phyloP scores from a whole-genome alignment of 768 basidiomycete genomes.

The Leccinum arenicola region DNA sequence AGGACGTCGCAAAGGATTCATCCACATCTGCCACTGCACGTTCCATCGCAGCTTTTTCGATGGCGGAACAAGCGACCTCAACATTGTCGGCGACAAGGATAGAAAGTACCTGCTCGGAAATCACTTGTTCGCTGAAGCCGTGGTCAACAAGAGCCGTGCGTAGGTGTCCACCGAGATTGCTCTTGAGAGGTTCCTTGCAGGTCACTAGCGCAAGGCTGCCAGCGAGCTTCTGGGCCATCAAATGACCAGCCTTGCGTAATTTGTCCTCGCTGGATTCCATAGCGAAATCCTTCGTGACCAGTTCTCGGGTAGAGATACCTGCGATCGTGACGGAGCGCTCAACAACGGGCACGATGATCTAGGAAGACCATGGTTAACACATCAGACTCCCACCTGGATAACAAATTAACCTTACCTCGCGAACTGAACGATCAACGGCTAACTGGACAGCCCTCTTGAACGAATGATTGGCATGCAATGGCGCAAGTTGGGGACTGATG shows the following conservation, averaged over 20 bases:
- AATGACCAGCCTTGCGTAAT: conserved; percentile 85
- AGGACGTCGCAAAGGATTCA: conserved; percentile 79
- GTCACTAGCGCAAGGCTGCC: conserved; percentile 96
- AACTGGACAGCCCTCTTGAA: conserved; percentile 91
- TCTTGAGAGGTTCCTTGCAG: conserved; percentile 95
- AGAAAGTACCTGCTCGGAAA: conserved; percentile 76
- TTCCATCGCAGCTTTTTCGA: conserved; percentile 98
- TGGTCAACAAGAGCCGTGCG: conserved; percentile 81
- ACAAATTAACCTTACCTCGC: conserved; percentile 60
- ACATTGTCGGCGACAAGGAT: conserved; percentile 90
- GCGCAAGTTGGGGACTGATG: conserved; percentile 74
- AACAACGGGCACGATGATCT: conserved; percentile 97
- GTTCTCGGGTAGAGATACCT: conserved; percentile 93
- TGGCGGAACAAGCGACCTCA: conserved; percentile 88
- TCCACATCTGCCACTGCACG: conserved; percentile 91
- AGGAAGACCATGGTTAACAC: conserved; percentile 1
- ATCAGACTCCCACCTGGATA: neutral
- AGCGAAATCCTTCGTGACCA: conserved; percentile 94
- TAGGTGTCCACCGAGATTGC: conserved; percentile 85
- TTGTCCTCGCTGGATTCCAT: conserved; percentile 90
- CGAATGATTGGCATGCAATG: conserved; percentile 68
- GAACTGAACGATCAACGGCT: conserved; percentile 90
- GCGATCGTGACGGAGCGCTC: conserved; percentile 98
- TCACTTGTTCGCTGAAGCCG: conserved; percentile 85
- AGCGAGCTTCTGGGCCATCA: conserved; percentile 97